These are phyloP conservation scores for Fomitopsis pulvina DNA, from an alignment of 768 basidiomycete genomes.

Conservation along the genomic window DNA sequence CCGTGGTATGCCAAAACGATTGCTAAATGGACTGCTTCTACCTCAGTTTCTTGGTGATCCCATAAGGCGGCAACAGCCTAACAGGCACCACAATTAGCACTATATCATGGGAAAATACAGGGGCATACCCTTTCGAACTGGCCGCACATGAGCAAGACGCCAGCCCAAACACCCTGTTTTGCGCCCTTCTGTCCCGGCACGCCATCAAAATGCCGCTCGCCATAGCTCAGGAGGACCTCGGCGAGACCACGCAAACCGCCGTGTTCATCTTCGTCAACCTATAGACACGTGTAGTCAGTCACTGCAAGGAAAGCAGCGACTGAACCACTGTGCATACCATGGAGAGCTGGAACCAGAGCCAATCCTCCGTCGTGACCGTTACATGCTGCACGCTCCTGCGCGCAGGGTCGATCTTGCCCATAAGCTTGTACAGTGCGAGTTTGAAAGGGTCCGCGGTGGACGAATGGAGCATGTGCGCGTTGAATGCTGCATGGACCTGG, in stretches of 20 bases:
- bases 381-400: slow-evolving; percentile 77
- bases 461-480: slow-evolving; percentile 85
- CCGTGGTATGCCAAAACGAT: slow-evolving; percentile 93
- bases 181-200: slow-evolving; percentile 50
- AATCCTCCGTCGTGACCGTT: slow-evolving; percentile 92
- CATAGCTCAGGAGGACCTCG: slow-evolving; percentile 72
- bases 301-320: background rate
- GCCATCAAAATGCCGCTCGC: slow-evolving; percentile 78
- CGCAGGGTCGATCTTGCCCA: slow-evolving; percentile 84
- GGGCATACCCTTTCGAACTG: slow-evolving; percentile 83
- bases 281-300: background rate
- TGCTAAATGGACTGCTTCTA: slow-evolving; percentile 92
- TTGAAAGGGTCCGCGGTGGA: slow-evolving; percentile 92
- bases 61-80: slow-evolving; percentile 89
- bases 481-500: slow-evolving; percentile 73
- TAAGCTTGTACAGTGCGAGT: slow-evolving; percentile 89
- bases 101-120: background rate
- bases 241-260: slow-evolving; percentile 67
- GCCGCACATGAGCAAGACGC: slow-evolving; percentile 83
- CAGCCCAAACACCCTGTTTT: slow-evolving; percentile 69
- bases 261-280: slow-evolving; percentile 81
- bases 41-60: slow-evolving; percentile 80
- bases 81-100: background rate
- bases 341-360: slow-evolving; percentile 95
- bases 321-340: slow-evolving; percentile 42